These are phyloP conservation scores for Penicillium paradoxum DNA, from an alignment of 495 filamentous ascomycete genomes.

Conservation along the genomic window DNA sequence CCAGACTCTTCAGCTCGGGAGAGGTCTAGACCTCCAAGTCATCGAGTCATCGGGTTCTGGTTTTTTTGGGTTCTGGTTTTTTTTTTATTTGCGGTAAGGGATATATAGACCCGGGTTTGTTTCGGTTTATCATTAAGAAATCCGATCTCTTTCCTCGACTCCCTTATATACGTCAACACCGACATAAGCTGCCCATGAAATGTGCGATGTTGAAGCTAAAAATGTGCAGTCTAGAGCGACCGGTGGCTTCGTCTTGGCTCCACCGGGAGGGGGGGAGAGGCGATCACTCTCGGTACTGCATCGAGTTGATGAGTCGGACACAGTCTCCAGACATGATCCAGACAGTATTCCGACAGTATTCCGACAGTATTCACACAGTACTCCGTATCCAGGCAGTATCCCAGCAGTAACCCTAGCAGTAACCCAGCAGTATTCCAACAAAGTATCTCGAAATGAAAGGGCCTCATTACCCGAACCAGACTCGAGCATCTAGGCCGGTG, in stretches of 20 bases:
- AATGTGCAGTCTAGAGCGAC: constrained; percentile 20
- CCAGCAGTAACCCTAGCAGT: too few relatives aligned
- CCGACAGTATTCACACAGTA: too few relatives aligned
- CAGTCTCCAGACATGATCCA: too few relatives aligned
- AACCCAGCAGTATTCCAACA: too few relatives aligned
- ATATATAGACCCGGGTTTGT: neutral
- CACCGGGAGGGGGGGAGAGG: constrained; percentile 19
- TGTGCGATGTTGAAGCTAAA: constrained; percentile 5
- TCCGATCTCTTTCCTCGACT: neutral
- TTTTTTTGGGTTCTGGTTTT: neutral
- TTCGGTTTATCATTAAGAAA: neutral
- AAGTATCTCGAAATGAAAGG: neutral
- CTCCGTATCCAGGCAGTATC: too few relatives aligned
- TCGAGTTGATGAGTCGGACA: constrained; percentile 23
- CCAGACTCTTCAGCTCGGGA: constrained; percentile 13
- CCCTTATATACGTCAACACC: too few relatives aligned
- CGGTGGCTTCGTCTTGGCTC: constrained; percentile 10
- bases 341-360: too few relatives aligned
- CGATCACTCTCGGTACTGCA: constrained; percentile 23
- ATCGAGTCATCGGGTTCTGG: constrained; percentile 23
- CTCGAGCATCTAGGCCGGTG: neutral
- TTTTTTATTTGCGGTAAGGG: constrained; percentile 1
- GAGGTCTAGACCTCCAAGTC: constrained; percentile 22
- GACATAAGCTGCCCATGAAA: neutral
- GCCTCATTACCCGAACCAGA: constrained; percentile 16